Conservation (phyloP, 1,284 basidiomycete species). For the Xerocomus minutiporus region DNA sequence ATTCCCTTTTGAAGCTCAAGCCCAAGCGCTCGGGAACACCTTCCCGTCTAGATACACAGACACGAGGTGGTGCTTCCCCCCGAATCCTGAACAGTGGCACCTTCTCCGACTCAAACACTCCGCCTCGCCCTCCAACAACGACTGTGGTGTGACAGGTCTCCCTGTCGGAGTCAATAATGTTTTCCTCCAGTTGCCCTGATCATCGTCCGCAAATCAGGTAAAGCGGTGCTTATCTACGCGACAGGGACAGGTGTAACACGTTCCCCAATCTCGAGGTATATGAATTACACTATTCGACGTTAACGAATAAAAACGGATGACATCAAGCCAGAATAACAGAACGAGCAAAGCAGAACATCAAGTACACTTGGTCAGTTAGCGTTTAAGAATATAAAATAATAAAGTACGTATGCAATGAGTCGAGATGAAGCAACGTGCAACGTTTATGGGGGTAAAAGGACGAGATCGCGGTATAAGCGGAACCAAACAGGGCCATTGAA, state of each 20-base stretch:
- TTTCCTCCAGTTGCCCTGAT: constrained; percentile 31
- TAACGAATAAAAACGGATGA: constrained; percentile 9
- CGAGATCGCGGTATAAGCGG: constrained; percentile 7
- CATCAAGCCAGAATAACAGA: constrained; percentile 2
- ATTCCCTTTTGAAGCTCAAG: no score
- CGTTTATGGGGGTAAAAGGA: constrained; percentile 2
- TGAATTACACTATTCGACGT: constrained; percentile 8
- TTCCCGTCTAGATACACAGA: no score
- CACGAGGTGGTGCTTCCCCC: no score
- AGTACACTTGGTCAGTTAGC: constrained; percentile 26
- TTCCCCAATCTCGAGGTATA: constrained; percentile 4
- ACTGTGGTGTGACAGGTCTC: no score
- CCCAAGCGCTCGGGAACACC: no score
- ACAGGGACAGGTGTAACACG: constrained; percentile 8
- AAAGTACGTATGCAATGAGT: constrained; percentile 28
- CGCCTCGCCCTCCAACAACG: no score
- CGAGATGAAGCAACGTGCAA: constrained; percentile 20
- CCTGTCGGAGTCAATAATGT: constrained; percentile 24
- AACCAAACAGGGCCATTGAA: constrained; percentile 1
- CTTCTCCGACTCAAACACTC: no score
- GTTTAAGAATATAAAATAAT: constrained; percentile 34
- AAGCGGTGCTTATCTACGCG: constrained; percentile 16
- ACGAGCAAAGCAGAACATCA: constrained; percentile 8
- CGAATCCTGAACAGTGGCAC: no score
- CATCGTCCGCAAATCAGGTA: constrained; percentile 24